phyloP scores from a whole-genome alignment of 129 eudicot genomes.

The Solidago caesia region DNA sequence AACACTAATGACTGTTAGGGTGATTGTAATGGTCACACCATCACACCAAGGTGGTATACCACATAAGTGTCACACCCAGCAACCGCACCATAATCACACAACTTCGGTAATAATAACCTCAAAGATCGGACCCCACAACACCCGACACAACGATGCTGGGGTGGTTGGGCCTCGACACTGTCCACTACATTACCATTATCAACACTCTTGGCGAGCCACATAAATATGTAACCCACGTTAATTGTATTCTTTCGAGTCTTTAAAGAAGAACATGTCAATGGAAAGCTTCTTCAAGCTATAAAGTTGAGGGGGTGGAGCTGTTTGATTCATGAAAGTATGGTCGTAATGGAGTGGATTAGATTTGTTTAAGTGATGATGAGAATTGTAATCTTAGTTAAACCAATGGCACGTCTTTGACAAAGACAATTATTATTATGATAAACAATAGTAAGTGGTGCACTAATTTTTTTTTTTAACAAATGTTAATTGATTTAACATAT shows the following conservation, averaged over 20 bases:
- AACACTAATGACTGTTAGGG: background rate
- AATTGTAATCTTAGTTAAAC: constrained; percentile 37
- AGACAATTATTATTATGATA: constrained; percentile 30
- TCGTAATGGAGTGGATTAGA: constrained; percentile 23
- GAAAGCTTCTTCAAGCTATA: background rate
- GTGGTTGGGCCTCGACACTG: too few relatives aligned
- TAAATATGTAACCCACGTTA: background rate
- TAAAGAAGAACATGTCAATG: background rate
- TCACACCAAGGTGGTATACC: too few relatives aligned
- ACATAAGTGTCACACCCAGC: too few relatives aligned
- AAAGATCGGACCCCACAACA: too few relatives aligned
- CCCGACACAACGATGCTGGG: too few relatives aligned
- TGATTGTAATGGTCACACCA: too few relatives aligned
- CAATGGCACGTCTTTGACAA: constrained; percentile 46
- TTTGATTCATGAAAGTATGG: constrained; percentile 14
- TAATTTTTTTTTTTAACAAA: constrained; percentile 4
- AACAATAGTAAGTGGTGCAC: constrained; percentile 42
- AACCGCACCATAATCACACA: too few relatives aligned
- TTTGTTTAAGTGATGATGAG: constrained; percentile 24
- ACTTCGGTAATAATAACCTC: too few relatives aligned
- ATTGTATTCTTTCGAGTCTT: background rate
- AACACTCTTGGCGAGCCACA: too few relatives aligned
- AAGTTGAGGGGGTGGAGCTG: constrained; percentile 22
- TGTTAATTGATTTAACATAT: too few relatives aligned
- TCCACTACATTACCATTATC: too few relatives aligned